Evolutionary conservation across 768 basidiomycete genomes (phyloP).

Genomic region (Podaxis pistillaris): DNA sequence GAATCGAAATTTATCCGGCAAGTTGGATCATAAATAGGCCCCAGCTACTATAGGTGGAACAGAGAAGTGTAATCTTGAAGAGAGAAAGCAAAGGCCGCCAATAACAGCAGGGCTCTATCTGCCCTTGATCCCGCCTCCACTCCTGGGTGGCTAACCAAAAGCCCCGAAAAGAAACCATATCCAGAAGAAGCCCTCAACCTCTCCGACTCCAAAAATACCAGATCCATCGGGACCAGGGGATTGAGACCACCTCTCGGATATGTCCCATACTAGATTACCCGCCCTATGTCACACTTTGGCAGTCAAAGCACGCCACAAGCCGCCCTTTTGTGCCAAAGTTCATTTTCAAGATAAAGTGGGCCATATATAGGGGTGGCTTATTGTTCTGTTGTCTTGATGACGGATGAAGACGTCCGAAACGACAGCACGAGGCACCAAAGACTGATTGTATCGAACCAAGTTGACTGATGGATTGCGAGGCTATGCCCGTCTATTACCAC

Average conservation of each 20-base stretch:
- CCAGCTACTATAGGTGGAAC: not conserved
- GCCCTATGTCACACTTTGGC: conserved; percentile 14
- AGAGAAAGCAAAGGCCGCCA: not conserved
- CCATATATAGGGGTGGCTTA: conserved; percentile 5
- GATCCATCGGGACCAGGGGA: conserved; percentile 10
- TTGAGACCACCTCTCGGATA: conserved; percentile 10
- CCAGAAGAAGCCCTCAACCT: not conserved
- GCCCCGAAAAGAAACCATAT: conserved; percentile 6
- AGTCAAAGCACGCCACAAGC: not conserved
- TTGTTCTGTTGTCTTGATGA: conserved; percentile 12
- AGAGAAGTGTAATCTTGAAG: not conserved
- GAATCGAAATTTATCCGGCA: conserved; percentile 1
- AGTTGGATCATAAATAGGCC: conserved; percentile 1
- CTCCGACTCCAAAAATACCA: conserved; percentile 12
- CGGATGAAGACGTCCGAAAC: conserved; percentile 11
- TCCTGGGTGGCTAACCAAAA: conserved; percentile 3
- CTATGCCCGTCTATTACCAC: conserved; percentile 6
- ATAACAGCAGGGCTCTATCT: conserved; percentile 5
- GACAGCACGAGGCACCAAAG: conserved; percentile 7
- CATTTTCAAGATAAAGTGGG: not conserved
- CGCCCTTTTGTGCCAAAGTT: not conserved
- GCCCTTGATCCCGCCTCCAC: conserved; percentile 4
- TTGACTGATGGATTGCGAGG: conserved; percentile 15
- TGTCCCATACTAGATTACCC: not conserved
- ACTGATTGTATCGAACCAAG: conserved; percentile 12